Percentiles rank a stretch among this genome's conserved stretches.
phyloP scores from a whole-genome alignment of 1,284 basidiomycete genomes.

The Boletellus sp. region DNA sequence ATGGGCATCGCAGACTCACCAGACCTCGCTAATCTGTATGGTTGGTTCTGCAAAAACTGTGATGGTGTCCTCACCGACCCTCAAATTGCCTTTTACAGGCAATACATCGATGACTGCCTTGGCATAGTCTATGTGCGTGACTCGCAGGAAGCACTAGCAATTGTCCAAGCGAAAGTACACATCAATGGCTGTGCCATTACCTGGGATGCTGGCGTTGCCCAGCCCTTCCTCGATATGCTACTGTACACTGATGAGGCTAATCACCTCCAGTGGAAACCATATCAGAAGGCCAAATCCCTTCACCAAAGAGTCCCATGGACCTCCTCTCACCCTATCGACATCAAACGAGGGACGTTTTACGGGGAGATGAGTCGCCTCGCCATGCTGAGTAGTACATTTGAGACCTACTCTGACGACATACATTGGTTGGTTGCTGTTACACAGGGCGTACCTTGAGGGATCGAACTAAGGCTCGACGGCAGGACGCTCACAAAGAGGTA shows the following conservation, averaged over 20 bases:
- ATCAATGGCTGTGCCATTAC: not conserved
- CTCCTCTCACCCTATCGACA: not conserved
- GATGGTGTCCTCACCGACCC: accelerated
- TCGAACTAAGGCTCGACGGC: too few relatives aligned
- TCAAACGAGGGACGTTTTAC: not conserved
- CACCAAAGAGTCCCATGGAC: not conserved
- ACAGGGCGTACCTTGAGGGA: too few relatives aligned
- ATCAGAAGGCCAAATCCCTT: slow-evolving; percentile 13
- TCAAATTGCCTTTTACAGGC: not conserved
- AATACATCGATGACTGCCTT: slow-evolving; percentile 7
- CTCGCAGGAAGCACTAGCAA: not conserved
- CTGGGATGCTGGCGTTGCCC: not conserved
- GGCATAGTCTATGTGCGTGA: slow-evolving; percentile 4
- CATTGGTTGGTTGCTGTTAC: not conserved
- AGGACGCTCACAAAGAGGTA: too few relatives aligned
- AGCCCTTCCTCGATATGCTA: slow-evolving; percentile 5
- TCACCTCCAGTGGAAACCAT: slow-evolving; percentile 1
- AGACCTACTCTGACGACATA: not conserved
- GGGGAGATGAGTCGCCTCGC: not conserved
- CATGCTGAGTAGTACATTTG: not conserved
- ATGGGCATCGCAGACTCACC: slow-evolving; percentile 10
- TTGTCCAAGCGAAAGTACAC: accelerated
- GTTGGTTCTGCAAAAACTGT: not conserved
- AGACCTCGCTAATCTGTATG: slow-evolving; percentile 7
- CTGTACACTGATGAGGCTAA: not conserved